These are phyloP conservation scores for Sporothrix variecibatus DNA, from an alignment of 2,329 filamentous ascomycete species.

Conservation along the genomic window DNA sequence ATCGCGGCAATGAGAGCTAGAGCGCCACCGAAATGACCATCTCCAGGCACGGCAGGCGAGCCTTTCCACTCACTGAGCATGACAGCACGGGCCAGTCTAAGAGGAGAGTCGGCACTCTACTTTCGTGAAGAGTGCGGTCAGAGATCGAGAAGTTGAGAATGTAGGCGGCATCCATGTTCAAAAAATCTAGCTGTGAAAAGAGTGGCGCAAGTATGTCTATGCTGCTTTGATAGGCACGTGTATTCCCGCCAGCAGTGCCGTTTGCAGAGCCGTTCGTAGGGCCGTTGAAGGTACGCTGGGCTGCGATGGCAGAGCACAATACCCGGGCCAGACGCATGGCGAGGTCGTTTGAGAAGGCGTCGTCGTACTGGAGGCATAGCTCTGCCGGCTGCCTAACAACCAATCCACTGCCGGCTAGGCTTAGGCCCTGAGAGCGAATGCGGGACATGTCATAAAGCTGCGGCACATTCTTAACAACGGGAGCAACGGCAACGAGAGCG, in stretches of 20 bases:
- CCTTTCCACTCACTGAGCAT: conserved; percentile 82
- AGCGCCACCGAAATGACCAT: conserved; percentile 74
- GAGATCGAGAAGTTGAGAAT: conserved; percentile 51
- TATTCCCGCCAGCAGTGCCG: not conserved
- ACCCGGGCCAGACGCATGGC: conserved; percentile 60
- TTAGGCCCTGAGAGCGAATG: conserved; percentile 56
- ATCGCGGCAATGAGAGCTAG: conserved; percentile 72
- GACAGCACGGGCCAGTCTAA: conserved; percentile 73
- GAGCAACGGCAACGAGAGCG: conserved; percentile 60
- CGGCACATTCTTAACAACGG: conserved; percentile 50
- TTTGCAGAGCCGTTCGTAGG: conserved; percentile 35
- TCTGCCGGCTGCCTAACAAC: conserved; percentile 50
- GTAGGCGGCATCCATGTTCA: conserved; percentile 48
- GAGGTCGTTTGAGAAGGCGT: conserved; percentile 63
- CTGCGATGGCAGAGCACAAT: conserved; percentile 58
- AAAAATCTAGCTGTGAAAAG: conserved; percentile 56
- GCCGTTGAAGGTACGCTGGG: conserved; percentile 53
- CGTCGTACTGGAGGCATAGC: conserved; percentile 62
- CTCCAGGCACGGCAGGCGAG: conserved; percentile 66
- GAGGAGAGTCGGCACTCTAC: conserved; percentile 56
- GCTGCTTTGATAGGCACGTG: not conserved
- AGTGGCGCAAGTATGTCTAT: conserved; percentile 51
- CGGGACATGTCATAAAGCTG: conserved; percentile 62
- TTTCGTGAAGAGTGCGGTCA: conserved; percentile 59
- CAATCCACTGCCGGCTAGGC: conserved; percentile 49